Evolutionary conservation across 2,329 filamentous ascomycete genomes (phyloP), one percentile per base, ranked within the genome.

Genomic region (Neofusicoccum parvum): DNA sequence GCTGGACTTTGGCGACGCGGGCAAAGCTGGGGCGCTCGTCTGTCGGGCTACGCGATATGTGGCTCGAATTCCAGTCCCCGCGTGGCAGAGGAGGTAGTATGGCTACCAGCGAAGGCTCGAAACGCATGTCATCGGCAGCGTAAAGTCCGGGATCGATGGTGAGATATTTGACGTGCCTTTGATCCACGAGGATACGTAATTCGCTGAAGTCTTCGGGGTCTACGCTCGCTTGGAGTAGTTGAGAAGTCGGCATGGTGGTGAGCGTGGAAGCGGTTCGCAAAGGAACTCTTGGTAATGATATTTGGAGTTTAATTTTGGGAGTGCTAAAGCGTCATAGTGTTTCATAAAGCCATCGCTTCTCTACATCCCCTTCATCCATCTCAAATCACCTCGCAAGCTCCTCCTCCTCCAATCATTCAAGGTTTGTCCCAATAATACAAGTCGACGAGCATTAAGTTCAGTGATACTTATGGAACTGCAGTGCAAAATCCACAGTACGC

Each of bases 21-120:
- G 73, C 70, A 5, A 67, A 65, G 32, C 72, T 74, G 2, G 67
- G 71, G 6, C 65, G 53, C 12, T 64, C 48, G 36, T 39, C 36
- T 39, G 12, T 10, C 36, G 12, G 12, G 32, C 76, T 66, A 43
- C 70, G 68, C 27, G 72, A 69, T 48, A 82, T 71, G 39, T 74
- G 73, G 53, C 74, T 80, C 53, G 71, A 68, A 65, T 81, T 82
- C 80, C 79, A 82, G 67, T 79, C 74, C 11, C 79, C 78, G 0
- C 70, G 54, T 1, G 78, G 78, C 15, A 81, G 75, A 4, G 72
- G 69, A 3, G 80, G 79, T 10, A 82, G 72, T 11, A 72, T 65
- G 5, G 73, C 46, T 39, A 78, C 67, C 32, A 80, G 68, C 10
- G 68, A 62, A 12, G 77, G 77, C 9, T 68, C 73, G 58, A 75